A percentile compares a stretch with the other conserved stretches of the same genome.
phyloP scores from a whole-genome alignment of 2,329 filamentous ascomycete genomes.

The Pyrenochaeta sp. region DNA sequence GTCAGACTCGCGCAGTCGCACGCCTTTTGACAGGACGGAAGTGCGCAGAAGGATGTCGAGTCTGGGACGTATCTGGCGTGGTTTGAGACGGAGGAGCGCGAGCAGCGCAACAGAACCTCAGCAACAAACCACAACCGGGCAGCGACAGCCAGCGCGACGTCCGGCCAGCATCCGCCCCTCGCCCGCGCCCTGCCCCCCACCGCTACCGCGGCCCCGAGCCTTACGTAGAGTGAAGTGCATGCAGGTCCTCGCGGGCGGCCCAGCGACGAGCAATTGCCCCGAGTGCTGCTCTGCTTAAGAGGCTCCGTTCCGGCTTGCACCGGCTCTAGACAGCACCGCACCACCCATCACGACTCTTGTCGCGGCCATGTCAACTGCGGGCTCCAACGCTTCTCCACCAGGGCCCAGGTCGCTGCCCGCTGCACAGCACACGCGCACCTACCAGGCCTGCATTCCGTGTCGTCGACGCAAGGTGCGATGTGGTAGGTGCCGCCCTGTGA shows the following conservation, averaged over 20 bases:
- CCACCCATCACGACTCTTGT: conserved; percentile 9
- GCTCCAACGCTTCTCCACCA: conserved; percentile 34
- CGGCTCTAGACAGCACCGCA: background rate
- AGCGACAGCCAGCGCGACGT: conserved; percentile 1
- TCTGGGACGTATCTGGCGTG: no score
- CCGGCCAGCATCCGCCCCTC: conserved; percentile 2
- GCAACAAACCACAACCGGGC: no score
- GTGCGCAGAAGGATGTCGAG: no score
- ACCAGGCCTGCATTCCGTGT: conserved; percentile 61
- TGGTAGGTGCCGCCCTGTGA: conserved; percentile 46
- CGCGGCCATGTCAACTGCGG: conserved; percentile 27
- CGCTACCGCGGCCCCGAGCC: conserved; percentile 15
- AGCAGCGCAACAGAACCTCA: background rate
- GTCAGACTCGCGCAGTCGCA: no score
- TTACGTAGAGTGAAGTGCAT: conserved; percentile 17
- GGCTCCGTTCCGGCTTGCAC: background rate
- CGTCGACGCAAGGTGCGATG: conserved; percentile 65
- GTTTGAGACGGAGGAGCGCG: no score
- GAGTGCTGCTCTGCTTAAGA: background rate
- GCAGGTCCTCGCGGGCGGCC: conserved; percentile 10
- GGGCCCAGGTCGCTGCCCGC: conserved; percentile 14
- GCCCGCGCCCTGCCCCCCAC: conserved; percentile 16
- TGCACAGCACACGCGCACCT: conserved; percentile 47
- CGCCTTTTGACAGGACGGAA: no score
- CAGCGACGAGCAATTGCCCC: background rate